Conservation (phyloP, 2,329 filamentous ascomycete genomes). For the Leptographium flavum region DNA sequence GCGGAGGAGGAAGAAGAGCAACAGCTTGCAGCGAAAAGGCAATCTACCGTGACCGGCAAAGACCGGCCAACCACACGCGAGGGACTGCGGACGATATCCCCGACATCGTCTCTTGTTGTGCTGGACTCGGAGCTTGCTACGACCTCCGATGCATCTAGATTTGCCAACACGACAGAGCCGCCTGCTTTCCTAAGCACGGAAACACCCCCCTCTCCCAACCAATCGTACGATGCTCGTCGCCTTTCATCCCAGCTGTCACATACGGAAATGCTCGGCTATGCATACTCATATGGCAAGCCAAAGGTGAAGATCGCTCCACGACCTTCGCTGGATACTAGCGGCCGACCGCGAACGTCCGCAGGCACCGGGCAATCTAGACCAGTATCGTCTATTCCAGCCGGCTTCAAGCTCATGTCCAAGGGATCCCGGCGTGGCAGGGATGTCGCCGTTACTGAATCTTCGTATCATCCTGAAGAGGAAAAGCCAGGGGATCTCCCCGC, state of each 20-base stretch:
- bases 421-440: conserved; percentile 32
- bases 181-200: conserved; percentile 35
- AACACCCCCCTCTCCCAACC: conserved; percentile 29
- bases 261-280: conserved; percentile 34
- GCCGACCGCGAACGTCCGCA: conserved; percentile 45
- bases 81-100: no score
- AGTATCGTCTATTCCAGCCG: conserved; percentile 64
- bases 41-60: conserved; percentile 38
- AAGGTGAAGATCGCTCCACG: conserved; percentile 85
- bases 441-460: neutral
- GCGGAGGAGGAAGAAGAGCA: conserved; percentile 74
- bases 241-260: conserved; percentile 38
- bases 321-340: conserved; percentile 54
- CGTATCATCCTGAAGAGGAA: neutral
- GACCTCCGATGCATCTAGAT: conserved; percentile 33
- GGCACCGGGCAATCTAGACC: conserved; percentile 50
- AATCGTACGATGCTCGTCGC: conserved; percentile 28
- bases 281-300: conserved; percentile 45
- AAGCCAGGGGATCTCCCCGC: neutral
- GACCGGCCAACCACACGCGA: conserved; percentile 15
- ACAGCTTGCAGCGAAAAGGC: conserved; percentile 40
- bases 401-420: conserved; percentile 57
- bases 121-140: conserved; percentile 37
- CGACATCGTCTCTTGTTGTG: conserved; percentile 32
- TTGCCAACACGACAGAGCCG: conserved; percentile 33